phyloP scores from a whole-genome alignment of 148 eudicot genomes.

The Bassia scoparia region DNA sequence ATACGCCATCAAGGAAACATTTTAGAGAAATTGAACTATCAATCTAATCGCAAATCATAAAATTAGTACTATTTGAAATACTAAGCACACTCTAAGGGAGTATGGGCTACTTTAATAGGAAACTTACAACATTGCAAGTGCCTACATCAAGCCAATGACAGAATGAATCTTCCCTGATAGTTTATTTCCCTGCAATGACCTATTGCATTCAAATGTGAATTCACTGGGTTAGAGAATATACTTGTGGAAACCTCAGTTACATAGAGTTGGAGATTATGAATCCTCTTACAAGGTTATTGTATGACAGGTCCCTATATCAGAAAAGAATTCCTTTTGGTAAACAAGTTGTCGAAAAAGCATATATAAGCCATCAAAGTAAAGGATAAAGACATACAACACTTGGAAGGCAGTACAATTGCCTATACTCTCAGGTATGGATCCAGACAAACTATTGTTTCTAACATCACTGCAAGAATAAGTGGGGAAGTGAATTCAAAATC shows the following conservation, averaged over 20 bases:
- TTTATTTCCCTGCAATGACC: constrained; percentile 89
- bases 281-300: constrained; percentile 72
- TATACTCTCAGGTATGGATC: constrained; percentile 56
- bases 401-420: constrained; percentile 94
- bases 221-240: background rate
- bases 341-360: background rate
- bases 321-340: constrained; percentile 6
- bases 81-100: background rate
- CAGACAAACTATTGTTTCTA: constrained; percentile 90
- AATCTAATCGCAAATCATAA: too few relatives aligned
- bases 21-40: background rate
- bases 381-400: constrained; percentile 69
- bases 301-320: constrained; percentile 75
- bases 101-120: background rate
- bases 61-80: too few relatives aligned
- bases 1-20: background rate
- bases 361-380: background rate
- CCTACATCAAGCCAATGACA: constrained; percentile 98
- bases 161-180: constrained; percentile 80
- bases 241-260: background rate
- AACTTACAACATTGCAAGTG: constrained; percentile 94
- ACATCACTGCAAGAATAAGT: constrained; percentile 60
- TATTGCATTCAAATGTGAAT: constrained; percentile 4
- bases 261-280: background rate
- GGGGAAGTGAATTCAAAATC: background rate